Base-by-base conservation (phyloP, 768 basidiomycete species). In the Russula sp. region DNA sequence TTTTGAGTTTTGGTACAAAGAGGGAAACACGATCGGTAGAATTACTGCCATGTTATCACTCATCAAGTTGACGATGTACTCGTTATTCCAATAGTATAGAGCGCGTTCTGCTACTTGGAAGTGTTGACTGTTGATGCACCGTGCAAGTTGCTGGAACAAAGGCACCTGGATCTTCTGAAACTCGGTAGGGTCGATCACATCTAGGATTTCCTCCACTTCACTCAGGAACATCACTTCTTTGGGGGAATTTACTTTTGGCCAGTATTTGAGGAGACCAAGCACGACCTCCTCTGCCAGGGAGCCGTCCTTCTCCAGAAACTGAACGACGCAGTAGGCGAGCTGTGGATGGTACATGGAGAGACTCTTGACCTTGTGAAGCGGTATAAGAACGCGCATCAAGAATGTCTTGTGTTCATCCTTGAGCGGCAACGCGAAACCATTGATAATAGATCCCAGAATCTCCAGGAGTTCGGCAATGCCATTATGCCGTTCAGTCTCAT, bases 161-260 rank as follows among this genome's bases (percentile, higher is more conserved):
- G 90, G 84, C 20, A 90, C 78, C 74, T 97, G 91, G 63, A 98
- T 90, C 81, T 98, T 98, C 73, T 87, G 87, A 76, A 99, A 99
- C 75, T 98, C 95, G 58, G 82, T 82, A 2, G 93, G 93, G 70
- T 98, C 95, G 67, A 97, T 98, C 62, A 99, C 97, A 74, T 99
- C 97, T 65, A 99, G 76, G 5, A 99, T 90, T 78, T 99, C 97
- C 75, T 99, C 97, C 56, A 99, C 93, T 77, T 99, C 97, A 75
- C 98, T 98, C 61, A 99, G 79, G 77, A 91, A 99, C 97, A 99
- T 99, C 74, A 98, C 97, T 71, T 99, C 97, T 78, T 99, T 99
- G 16, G 95, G 95, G 38, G 91, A 93, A 74, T 99, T 98, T 69
- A 99, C 97, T 75, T 98, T 98, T 36, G 97, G 97, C 97, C 97